phyloP scores from a whole-genome alignment of 192 early-diverging fungal species.

The Diversispora eburnea region DNA sequence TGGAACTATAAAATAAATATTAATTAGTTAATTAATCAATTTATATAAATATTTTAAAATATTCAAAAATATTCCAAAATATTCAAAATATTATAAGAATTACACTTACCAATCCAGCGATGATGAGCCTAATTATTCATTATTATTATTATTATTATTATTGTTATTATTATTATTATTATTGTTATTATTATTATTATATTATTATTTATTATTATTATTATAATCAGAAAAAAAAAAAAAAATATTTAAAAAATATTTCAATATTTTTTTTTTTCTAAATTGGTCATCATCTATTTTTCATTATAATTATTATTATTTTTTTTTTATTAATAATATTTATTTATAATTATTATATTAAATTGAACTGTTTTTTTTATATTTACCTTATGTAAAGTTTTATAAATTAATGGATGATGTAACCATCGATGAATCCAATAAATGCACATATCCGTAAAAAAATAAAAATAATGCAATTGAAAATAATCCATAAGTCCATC shows the following conservation, averaged over 20 bases:
- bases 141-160: too few species aligned
- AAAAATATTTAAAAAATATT: too few species aligned
- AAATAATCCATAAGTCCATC: constrained; percentile 68
- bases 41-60: neutral
- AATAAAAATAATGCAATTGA: constrained; percentile 74
- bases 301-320: too few species aligned
- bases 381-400: constrained; percentile 78
- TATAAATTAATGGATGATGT: constrained; percentile 89
- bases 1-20: constrained; percentile 69
- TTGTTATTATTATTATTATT: too few species aligned
- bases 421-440: constrained; percentile 96
- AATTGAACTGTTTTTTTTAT: neutral
- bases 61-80: neutral
- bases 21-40: constrained; percentile 39
- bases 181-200: too few species aligned
- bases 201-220: neutral
- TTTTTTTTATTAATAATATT: too few species aligned
- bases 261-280: too few species aligned
- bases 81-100: neutral
- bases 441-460: constrained; percentile 93
- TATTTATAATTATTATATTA: neutral
- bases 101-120: constrained; percentile 25
- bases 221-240: too few species aligned
- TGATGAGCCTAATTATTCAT: constrained; percentile 27
- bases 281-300: too few species aligned